These are phyloP conservation scores for Paracoccidioides lutzii DNA, from an alignment of 2,329 filamentous ascomycete species.

Conservation along the genomic window DNA sequence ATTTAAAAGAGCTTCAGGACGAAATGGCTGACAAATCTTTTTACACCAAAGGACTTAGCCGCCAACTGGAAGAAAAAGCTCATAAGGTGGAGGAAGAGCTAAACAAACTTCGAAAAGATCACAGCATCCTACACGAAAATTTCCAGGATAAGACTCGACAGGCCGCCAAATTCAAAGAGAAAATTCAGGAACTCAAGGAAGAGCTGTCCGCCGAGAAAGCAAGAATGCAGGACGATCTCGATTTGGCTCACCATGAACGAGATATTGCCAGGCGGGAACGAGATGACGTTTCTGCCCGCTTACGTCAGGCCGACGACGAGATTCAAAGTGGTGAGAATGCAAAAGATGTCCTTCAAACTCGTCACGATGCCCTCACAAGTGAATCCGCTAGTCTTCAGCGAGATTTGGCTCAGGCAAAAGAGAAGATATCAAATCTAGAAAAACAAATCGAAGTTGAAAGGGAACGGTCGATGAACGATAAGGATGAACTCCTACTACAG, in stretches of 20 bases:
- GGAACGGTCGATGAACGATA: conserved; percentile 46
- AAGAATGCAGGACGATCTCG: conserved; percentile 32
- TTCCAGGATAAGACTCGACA: conserved; percentile 32
- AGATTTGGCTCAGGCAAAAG: conserved; percentile 42
- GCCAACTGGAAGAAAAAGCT: conserved; percentile 61
- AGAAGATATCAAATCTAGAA: conserved; percentile 36
- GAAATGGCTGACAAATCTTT: conserved; percentile 71
- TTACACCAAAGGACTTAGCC: conserved; percentile 58
- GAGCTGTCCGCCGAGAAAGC: conserved; percentile 27
- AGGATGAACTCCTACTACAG: conserved; percentile 45
- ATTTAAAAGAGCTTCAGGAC: conserved; percentile 53
- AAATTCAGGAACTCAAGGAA: conserved; percentile 27
- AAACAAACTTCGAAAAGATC: conserved; percentile 37
- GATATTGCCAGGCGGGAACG: conserved; percentile 35
- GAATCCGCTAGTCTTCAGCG: conserved; percentile 56
- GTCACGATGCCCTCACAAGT: conserved; percentile 52
- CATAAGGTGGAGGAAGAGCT: conserved; percentile 55
- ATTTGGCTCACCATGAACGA: conserved; percentile 31
- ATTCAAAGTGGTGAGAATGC: conserved; percentile 46
- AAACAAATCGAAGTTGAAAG: conserved; percentile 40
- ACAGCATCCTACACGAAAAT: conserved; percentile 31
- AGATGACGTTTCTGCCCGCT: conserved; percentile 29
- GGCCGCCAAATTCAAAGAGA: conserved; percentile 25
- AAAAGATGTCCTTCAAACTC: conserved; percentile 55
- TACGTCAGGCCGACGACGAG: conserved; percentile 48